phyloP scores from a whole-genome alignment of 257 asterid genomes.

The Ocimum tenuiflorum region DNA sequence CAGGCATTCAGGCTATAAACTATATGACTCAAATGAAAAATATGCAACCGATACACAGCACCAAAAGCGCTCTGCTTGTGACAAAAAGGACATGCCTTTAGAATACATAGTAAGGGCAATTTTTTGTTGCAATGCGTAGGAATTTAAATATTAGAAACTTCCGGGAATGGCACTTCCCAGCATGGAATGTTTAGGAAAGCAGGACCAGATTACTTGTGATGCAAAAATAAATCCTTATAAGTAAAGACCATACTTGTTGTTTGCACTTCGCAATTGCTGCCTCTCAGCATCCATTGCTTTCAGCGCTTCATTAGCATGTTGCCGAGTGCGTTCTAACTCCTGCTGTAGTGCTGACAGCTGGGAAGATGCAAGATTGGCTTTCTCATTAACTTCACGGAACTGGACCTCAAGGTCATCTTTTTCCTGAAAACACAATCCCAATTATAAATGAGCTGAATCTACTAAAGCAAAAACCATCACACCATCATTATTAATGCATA shows the following conservation, averaged over 20 bases:
- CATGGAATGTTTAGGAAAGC: not conserved
- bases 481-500: not conserved
- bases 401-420: conserved; percentile 88
- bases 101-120: conserved; percentile 1
- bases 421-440: conserved; percentile 48
- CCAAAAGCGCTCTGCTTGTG: conserved; percentile 6
- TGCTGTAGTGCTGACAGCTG: conserved; percentile 72
- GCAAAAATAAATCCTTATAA: conserved; percentile 9
- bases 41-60: conserved; percentile 1
- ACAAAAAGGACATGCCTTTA: not conserved
- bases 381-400: conserved; percentile 69
- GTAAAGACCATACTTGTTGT: conserved; percentile 63
- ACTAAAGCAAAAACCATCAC: conserved; percentile 10
- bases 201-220: conserved; percentile 11
- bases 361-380: conserved; percentile 68
- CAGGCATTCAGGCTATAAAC: too few relatives aligned
- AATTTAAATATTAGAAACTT: not conserved
- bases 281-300: conserved; percentile 88
- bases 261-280: conserved; percentile 83
- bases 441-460: conserved; percentile 32
- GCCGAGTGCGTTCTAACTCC: conserved; percentile 86
- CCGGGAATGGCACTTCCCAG: conserved; percentile 4
- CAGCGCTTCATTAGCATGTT: conserved; percentile 86
- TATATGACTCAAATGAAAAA: not conserved
- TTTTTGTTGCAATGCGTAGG: not conserved